Conservation (phyloP, 306 rosid genomes). For the Astragalus glycyphyllos region DNA sequence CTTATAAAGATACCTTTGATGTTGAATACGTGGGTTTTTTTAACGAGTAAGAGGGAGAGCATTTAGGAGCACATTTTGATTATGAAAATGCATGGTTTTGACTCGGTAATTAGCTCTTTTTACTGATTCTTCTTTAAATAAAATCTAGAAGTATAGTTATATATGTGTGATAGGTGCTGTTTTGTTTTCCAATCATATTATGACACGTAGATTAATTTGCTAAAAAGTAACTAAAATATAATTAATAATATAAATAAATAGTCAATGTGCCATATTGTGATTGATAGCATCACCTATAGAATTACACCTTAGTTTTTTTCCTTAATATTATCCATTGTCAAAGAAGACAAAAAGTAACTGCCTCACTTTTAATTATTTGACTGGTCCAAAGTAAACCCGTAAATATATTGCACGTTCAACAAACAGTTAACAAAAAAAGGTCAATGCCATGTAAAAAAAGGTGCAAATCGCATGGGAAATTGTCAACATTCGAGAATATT, state of each 20-base stretch:
- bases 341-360: too few relatives aligned
- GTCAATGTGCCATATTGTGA: too few relatives aligned
- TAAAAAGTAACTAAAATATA: too few relatives aligned
- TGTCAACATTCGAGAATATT: too few relatives aligned
- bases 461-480: too few relatives aligned
- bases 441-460: background rate
- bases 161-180: too few relatives aligned
- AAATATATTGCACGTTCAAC: constrained; percentile 1
- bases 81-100: constrained; percentile 40
- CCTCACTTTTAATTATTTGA: background rate
- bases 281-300: too few relatives aligned
- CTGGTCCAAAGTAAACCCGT: background rate
- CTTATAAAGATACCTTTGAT: constrained; percentile 39
- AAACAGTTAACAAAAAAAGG: background rate
- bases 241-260: too few relatives aligned
- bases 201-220: too few relatives aligned
- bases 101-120: constrained; percentile 39
- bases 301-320: too few relatives aligned
- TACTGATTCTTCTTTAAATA: background rate
- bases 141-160: background rate
- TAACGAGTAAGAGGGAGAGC: constrained; percentile 48
- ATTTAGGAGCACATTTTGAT: constrained; percentile 53
- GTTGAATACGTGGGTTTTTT: constrained; percentile 42
- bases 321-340: too few relatives aligned
- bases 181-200: too few relatives aligned